Evolutionary conservation across 768 basidiomycete genomes (phyloP).

Genomic region (Boletus vermiculosoides): DNA sequence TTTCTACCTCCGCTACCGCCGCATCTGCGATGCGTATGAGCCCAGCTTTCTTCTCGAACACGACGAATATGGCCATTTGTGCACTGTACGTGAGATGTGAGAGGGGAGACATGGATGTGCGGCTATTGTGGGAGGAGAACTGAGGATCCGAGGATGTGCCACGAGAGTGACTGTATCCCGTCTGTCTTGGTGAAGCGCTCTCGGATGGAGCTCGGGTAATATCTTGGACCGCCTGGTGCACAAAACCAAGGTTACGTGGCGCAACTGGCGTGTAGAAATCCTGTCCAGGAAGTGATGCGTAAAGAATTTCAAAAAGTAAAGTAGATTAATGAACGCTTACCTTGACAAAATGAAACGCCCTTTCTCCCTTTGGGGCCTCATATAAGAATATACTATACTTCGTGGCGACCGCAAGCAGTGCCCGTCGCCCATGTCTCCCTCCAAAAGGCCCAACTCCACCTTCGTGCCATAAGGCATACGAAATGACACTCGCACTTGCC

Average conservation of each 20-base stretch:
- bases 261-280: slow-evolving; percentile 81
- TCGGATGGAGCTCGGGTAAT: slow-evolving; percentile 45
- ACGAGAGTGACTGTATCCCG: slow-evolving; percentile 39
- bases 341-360: slow-evolving; percentile 82
- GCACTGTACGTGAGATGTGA: slow-evolving; percentile 53
- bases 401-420: slow-evolving; percentile 71
- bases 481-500: slow-evolving; percentile 52
- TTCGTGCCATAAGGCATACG: slow-evolving; percentile 69
- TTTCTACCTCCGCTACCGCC: slow-evolving; percentile 74
- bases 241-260: slow-evolving; percentile 65
- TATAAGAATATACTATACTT: slow-evolving; percentile 73
- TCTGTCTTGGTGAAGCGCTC: slow-evolving; percentile 26
- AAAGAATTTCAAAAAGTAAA: not conserved
- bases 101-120: slow-evolving; percentile 31
- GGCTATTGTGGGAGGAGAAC: slow-evolving; percentile 27
- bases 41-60: slow-evolving; percentile 87
- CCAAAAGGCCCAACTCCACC: slow-evolving; percentile 46
- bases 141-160: slow-evolving; percentile 42
- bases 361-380: slow-evolving; percentile 78
- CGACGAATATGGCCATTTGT: slow-evolving; percentile 76
- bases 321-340: slow-evolving; percentile 26
- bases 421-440: slow-evolving; percentile 44
- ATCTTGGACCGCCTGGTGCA: slow-evolving; percentile 65
- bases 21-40: slow-evolving; percentile 79
- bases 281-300: slow-evolving; percentile 36